Evolutionary conservation across 768 basidiomycete genomes (phyloP), one percentile per base, ranked within the genome.

Genomic region (Suillus occidentalis): DNA sequence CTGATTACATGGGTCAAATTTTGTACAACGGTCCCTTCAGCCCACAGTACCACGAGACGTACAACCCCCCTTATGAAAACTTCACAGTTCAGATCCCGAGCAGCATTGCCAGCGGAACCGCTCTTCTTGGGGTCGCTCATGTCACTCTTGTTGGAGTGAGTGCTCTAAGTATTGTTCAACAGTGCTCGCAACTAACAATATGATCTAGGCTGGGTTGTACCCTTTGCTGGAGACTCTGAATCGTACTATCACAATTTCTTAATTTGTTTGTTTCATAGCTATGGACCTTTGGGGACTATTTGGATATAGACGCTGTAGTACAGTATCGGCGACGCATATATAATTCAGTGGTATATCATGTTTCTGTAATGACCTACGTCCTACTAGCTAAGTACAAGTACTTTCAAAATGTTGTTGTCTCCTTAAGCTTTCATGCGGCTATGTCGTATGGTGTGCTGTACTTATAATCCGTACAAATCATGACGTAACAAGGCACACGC

Each of bases 1-100:
- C 63, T 2, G 73, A 73, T 7, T 62, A 72, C 20, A 65, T 85
- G 69, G 84, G 84, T 14, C 68, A 62, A 12, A 77, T 85, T n/a
- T 72, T 86, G 55, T 85, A 83, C 71, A 80, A 78, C 50, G 85
- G 84, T 20, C 72, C 72, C 12, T 85, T 77, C 64, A 67, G 72
- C 31, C 84, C 85, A 0, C 67, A 79, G 63, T 71, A 69, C 57
- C 70, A 79, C 22, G 66, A 75, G 13, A 6, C 42, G 2, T 66
- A 71, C 34, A 73, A 76, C 63, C 69, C 70, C 6, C 82, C 83
- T 13, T 78, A 82, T 71, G 73, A 85, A 63, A 83, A 83, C 67
- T 81, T 83, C 64, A 78, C 80, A 4, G 75, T 85, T 6, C 71
- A 72, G 40, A 70, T 85, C 14, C 83, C 83, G 1, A 57, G 72